Base-by-base conservation (phyloP, 768 basidiomycete species). In the Tricholoma terreum region DNA sequence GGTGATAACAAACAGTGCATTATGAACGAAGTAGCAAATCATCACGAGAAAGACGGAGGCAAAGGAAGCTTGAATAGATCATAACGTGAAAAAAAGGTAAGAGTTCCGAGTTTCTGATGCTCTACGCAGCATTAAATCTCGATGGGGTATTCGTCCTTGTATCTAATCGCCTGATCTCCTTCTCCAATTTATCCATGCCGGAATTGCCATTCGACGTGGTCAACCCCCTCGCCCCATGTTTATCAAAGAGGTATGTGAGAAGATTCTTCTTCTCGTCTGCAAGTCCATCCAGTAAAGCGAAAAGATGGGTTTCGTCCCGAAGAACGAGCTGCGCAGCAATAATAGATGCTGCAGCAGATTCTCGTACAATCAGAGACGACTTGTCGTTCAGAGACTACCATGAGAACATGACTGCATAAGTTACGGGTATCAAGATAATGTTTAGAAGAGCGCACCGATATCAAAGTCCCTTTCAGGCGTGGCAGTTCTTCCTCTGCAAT, bases 261-360 rank as follows among this genome's bases (percentile, higher is more conserved):
- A 94, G 76, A 67, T 94, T 93, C 78, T 92, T 93, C 79, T 94
- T 92, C 64, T 91, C 90, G 58, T 92, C 88, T n/a, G 90, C 84
- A 40, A 94, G 77, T 5, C 88, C 89, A 56, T 91, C 89, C 45
- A 94, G 74, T 15, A 94, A 81, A 35, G 83, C 76, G 63, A 94
- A 94, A 1, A 94, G 76, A 61, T 92, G 90, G 0, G 85, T 84
- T 67, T 94, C 92, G 65, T 94, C 92, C 22, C 84, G 82, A 38
- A 94, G 74, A 55, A 93, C 85, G 31, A 92, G 76, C 63, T 94
- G 92, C 0, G 90, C 89, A 12, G 92, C 87, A 59, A 92, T 90
- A 65, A 92, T 91, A 12, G 84, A 79, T 1, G 87, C 86, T 2
- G 92, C 90, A 2, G 90, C 90, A 0, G 90, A 86, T 71, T 94